Evolutionary conservation across 1,284 basidiomycete species (phyloP).

Genomic region (Quambalaria eucalypti): DNA sequence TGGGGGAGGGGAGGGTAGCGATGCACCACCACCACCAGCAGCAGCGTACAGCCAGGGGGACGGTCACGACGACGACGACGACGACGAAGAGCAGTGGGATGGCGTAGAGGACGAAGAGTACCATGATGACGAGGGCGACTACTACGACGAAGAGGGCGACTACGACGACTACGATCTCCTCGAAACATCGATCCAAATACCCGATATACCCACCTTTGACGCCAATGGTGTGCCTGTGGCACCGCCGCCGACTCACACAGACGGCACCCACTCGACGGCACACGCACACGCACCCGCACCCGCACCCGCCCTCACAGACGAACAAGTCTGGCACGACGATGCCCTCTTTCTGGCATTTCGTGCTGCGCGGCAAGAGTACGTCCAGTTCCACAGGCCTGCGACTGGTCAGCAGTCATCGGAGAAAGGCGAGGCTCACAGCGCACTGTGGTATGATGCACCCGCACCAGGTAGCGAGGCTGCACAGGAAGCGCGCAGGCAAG

Average conservation of each 20-base stretch:
- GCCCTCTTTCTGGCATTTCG: slow-evolving; percentile 6
- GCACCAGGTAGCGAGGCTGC: background rate
- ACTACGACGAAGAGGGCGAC: background rate
- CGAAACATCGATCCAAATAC: background rate
- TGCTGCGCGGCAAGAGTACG: slow-evolving; percentile 8
- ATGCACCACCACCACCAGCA: too few species aligned
- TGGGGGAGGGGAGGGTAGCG: too few species aligned
- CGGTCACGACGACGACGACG: background rate
- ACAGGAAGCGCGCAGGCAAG: background rate
- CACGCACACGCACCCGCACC: background rate
- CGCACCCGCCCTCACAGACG: slow-evolving; percentile 1
- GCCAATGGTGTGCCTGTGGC: background rate
- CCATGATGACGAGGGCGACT: background rate
- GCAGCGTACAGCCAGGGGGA: too few species aligned
- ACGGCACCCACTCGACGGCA: background rate
- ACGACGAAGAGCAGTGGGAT: background rate
- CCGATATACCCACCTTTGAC: background rate
- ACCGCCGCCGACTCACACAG: background rate
- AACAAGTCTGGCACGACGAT: slow-evolving; percentile 10
- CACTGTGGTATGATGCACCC: slow-evolving; percentile 9
- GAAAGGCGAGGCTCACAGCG: background rate
- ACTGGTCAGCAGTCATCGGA: too few species aligned
- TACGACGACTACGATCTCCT: background rate
- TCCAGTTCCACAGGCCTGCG: slow-evolving; percentile 7
- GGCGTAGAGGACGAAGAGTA: background rate